These are phyloP conservation scores for Penicillium steckii DNA, from an alignment of 495 filamentous ascomycete genomes.

Conservation along the genomic window DNA sequence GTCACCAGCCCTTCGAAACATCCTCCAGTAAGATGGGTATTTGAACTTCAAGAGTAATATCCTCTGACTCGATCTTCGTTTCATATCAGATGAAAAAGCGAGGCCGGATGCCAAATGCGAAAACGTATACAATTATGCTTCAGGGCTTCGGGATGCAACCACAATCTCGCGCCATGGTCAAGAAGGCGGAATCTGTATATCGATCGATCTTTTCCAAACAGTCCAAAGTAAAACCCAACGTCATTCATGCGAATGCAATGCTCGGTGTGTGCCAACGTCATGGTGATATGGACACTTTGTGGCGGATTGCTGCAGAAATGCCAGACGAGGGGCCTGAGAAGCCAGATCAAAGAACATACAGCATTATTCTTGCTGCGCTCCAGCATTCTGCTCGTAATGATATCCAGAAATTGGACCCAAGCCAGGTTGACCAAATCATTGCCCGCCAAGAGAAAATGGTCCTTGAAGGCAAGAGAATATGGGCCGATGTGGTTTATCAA, in stretches of 20 bases:
- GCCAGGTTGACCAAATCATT: conserved; percentile 35
- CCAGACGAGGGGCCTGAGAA: conserved; percentile 57
- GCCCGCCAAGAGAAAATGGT: conserved; percentile 36
- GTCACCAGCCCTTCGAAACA: too few species aligned
- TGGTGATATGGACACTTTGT: conserved; percentile 70
- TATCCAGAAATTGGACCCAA: conserved; percentile 22
- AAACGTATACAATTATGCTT: conserved; percentile 82
- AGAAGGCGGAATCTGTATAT: conserved; percentile 68
- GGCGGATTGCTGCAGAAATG: conserved; percentile 64
- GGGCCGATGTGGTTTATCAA: conserved; percentile 71
- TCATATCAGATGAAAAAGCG: conserved; percentile 89
- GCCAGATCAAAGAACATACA: conserved; percentile 72
- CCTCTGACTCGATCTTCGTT: neutral
- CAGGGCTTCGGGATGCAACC: conserved; percentile 63
- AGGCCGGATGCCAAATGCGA: conserved; percentile 65
- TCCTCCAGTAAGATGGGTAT: too few species aligned
- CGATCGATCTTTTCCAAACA: conserved; percentile 61
- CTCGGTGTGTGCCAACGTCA: conserved; percentile 74
- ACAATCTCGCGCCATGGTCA: conserved; percentile 46
- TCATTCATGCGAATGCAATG: conserved; percentile 83
- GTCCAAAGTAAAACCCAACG: conserved; percentile 59
- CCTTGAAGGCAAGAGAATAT: conserved; percentile 65
- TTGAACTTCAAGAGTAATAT: neutral
- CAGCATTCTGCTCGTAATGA: conserved; percentile 32
- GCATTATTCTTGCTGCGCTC: conserved; percentile 75